Base-by-base conservation (phyloP, 495 filamentous ascomycete species). In the Hapsidospora chrysogenum region DNA sequence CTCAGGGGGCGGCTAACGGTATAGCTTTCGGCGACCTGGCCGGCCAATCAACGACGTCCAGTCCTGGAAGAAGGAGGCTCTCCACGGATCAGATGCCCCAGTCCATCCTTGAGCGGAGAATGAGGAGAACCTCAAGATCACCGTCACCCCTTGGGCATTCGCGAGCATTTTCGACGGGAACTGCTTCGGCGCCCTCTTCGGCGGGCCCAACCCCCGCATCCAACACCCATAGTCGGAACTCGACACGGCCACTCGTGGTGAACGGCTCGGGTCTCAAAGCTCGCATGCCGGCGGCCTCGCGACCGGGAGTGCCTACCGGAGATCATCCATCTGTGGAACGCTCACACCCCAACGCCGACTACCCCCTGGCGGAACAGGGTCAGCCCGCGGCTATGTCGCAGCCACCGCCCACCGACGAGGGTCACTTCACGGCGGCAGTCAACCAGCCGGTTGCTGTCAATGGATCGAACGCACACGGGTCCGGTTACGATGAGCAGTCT, bases 61-160 rank as follows among this genome's bases (percentile, higher is more conserved):
- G 31, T 5, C 31, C 31, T 9, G 51, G 50, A 17, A 54, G 62
- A 20, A 54, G 59, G 10, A 49, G 64, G 17, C 38, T 63, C 19
- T 68, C 62, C 3, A 62, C 60, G 10, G 67, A 69, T 33, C 62
- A 68, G 29, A 37, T 63, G 9, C 60, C 63, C 7, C 63, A 64
- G 43, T 52, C 58, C 19, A 54, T 70, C 7, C 53, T 68, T 9
- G 63, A 72, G 35, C 47, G 61, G 18, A 52, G 58, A 30, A 61
- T 66, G 34, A 61, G 56, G 46, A 51, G 64, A 21, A 60, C 56
- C 9, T 70, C 68, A 14, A 55, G 66, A 15, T 70, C 68, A n/a
- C 64, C 68, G 6, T 72, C 68, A 0, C 68, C 68, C 3, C 48
- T 61, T 22, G 59, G 57, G 4, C 64, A 66, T 44, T 49, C 53